Percentiles rank a stretch among this genome's conserved stretches.
phyloP scores from a whole-genome alignment of 345 rosid genomes.

The Viola odorata region DNA sequence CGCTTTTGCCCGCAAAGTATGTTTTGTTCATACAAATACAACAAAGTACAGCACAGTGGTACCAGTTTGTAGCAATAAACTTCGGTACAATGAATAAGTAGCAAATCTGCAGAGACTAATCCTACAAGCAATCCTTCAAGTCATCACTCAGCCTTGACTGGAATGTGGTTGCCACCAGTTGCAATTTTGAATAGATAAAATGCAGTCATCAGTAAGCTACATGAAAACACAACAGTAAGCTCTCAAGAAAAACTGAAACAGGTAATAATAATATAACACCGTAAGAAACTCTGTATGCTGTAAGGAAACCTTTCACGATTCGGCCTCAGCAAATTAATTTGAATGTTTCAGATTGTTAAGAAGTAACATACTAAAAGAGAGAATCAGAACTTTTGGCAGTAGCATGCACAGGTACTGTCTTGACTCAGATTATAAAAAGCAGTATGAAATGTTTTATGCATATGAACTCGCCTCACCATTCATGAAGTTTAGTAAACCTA shows the following conservation, averaged over 20 bases:
- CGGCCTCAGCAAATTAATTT: not conserved
- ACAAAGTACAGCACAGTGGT: not conserved
- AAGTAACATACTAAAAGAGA: no score
- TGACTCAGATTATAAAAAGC: no score
- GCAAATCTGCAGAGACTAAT: slow-evolving; percentile 6
- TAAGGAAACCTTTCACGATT: not conserved
- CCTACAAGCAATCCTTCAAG: not conserved
- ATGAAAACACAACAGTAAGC: slow-evolving; percentile 18
- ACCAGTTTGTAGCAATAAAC: slow-evolving; percentile 1
- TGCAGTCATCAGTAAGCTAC: slow-evolving; percentile 87
- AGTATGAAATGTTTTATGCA: no score
- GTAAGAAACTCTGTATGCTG: not conserved
- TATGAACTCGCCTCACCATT: no score
- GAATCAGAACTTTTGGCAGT: not conserved
- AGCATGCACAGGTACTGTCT: not conserved
- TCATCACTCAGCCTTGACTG: slow-evolving; percentile 64
- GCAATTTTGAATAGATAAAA: slow-evolving; percentile 81
- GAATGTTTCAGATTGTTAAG: not conserved
- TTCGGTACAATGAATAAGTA: slow-evolving; percentile 4
- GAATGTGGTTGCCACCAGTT: slow-evolving; percentile 76
- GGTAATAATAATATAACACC: not conserved
- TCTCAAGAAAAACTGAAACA: slow-evolving; percentile 10
- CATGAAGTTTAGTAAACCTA: no score
- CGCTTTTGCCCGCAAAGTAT: not conserved
- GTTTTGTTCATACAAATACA: not conserved